Evolutionary conservation across 2,329 filamentous ascomycete species (phyloP).

Genomic region (Didymella arachidicola): DNA sequence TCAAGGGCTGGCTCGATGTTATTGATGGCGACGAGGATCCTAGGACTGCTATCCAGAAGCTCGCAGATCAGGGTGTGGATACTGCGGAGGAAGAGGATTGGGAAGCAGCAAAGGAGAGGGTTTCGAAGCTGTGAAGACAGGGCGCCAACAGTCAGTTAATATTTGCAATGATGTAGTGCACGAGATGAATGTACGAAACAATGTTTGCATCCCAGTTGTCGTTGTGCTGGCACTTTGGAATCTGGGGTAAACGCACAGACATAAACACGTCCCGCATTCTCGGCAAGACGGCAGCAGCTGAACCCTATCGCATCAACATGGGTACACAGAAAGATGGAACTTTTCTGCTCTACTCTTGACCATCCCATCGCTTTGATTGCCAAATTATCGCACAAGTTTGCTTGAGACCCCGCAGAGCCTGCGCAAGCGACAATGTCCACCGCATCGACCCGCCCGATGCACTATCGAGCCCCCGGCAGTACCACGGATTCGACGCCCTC

Average conservation of each 20-base stretch:
- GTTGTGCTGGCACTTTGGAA: not conserved
- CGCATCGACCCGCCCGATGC: slow-evolving; percentile 25
- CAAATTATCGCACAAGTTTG: not conserved
- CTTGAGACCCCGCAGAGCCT: not conserved
- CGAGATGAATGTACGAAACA: not conserved
- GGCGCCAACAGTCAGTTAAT: not conserved
- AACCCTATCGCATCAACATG: slow-evolving; percentile 11
- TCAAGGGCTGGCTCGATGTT: slow-evolving; percentile 63
- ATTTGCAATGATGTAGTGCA: not conserved
- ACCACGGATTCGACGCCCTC: slow-evolving; percentile 34
- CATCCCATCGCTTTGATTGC: not conserved
- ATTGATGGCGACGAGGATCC: slow-evolving; percentile 59
- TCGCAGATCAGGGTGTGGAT: slow-evolving; percentile 18
- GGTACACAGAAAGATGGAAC: not conserved
- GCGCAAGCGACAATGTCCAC: slow-evolving; percentile 17
- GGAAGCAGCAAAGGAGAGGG: slow-evolving; percentile 18
- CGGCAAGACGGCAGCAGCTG: slow-evolving; percentile 17
- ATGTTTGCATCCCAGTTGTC: not conserved
- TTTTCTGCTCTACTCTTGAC: not conserved
- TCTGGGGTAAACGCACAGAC: slow-evolving; percentile 27
- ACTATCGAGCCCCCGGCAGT: slow-evolving; percentile 25
- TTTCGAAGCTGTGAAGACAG: slow-evolving; percentile 10
- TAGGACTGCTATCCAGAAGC: slow-evolving; percentile 16
- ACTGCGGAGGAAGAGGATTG: slow-evolving; percentile 19
- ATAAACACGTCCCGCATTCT: slow-evolving; percentile 3